Evolutionary conservation across 2,329 filamentous ascomycete genomes (phyloP), one percentile per base, ranked within the genome.

Genomic region (Didymella glomerata): DNA sequence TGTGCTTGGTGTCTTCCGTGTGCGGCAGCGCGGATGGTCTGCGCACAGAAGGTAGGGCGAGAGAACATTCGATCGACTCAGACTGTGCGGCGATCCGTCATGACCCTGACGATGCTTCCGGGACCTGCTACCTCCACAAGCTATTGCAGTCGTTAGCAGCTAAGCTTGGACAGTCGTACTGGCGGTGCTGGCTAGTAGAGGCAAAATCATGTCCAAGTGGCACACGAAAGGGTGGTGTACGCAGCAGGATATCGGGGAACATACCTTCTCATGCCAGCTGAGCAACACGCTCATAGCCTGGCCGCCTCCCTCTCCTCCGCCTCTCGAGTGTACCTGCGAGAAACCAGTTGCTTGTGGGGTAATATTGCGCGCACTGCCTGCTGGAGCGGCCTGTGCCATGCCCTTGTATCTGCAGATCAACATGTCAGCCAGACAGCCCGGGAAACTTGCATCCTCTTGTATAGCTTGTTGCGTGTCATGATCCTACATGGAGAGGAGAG

Each of bases 231-330:
- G 30, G 2, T 22, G 40, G 40, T 30, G 40, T 24, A 28, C 45
- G 11, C 7, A 5, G 46, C 30, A n/a, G n/a, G n/a, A 47, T 22
- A 14, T 48, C 14, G 24, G n/a, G 18, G 46, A 49, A 55, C 61
- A 48, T 75, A 83, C 81, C 81, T 97, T 99, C 83, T 99, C 95
- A 76, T 99, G 95, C 95, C 95, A 99, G 80, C 93, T 97, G 67
- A 99, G 82, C 75, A 99, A 78, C 50, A 99, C 95, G 75, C 95
- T 98, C 95, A 98, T 98, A 53, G 90, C 90, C 57, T 93, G 89
- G 34, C 92, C 91, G 62, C 92, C 89, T 46, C 91, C 90, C 58
- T 88, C 86, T 44, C 84, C 86, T 53, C 84, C 84, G 61, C 85
- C 79, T 67, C 86, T 80, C 48, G 78, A 73, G 68, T 84, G 83